These are phyloP conservation scores for Ganoderma sinense DNA, from an alignment of 1,284 basidiomycete genomes.

Conservation along the genomic window DNA sequence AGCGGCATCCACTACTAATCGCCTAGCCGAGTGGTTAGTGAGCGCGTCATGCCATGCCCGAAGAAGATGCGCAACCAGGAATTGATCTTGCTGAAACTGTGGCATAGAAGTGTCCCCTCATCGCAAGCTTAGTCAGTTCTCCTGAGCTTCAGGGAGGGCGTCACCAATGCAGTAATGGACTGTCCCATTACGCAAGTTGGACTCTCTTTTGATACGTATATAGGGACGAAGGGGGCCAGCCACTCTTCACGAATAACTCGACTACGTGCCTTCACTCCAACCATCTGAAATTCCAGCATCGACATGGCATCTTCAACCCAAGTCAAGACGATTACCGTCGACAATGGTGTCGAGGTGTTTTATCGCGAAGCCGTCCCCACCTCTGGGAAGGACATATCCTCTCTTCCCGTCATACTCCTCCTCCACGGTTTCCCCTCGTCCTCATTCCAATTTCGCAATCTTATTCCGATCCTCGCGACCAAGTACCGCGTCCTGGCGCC, in stretches of 20 bases:
- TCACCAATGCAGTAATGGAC: not conserved
- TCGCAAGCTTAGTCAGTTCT: not conserved
- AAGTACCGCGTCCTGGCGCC: slow-evolving; percentile 56
- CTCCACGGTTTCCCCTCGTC: slow-evolving; percentile 59
- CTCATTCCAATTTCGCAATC: slow-evolving; percentile 54
- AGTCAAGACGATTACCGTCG: slow-evolving; percentile 39
- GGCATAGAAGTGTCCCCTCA: not conserved
- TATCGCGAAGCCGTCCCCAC: slow-evolving; percentile 49
- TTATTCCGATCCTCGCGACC: slow-evolving; percentile 50
- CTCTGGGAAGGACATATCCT: slow-evolving; percentile 18
- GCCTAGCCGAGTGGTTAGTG: no score
- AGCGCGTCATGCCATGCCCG: no score
- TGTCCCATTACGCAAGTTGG: not conserved
- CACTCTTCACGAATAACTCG: not conserved
- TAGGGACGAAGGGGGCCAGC: not conserved
- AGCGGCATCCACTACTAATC: no score
- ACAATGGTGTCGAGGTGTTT: slow-evolving; percentile 47
- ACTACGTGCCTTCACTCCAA: not conserved
- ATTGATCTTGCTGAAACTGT: not conserved
- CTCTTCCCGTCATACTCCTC: slow-evolving; percentile 47
- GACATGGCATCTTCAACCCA: slow-evolving; percentile 24
- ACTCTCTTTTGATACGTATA: not conserved
- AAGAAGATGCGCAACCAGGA: not conserved
- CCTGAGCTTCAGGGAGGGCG: not conserved
- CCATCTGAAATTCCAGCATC: not conserved